Evolutionary conservation across 2,329 filamentous ascomycete genomes (phyloP).

Genomic region (Catunica adiposa): DNA sequence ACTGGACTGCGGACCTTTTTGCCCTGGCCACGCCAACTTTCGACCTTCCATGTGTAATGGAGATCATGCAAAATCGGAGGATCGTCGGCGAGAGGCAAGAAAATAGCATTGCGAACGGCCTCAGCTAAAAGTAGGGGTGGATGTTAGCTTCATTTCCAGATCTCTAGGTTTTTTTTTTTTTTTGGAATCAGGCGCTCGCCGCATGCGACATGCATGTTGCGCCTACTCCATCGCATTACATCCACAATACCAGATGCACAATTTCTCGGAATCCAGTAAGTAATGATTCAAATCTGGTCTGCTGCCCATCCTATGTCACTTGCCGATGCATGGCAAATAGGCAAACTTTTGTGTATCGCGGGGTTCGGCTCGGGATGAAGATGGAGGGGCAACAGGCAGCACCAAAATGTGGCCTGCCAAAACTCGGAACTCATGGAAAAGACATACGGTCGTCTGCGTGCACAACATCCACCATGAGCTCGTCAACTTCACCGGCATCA

Average conservation of each 20-base stretch:
- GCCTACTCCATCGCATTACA: too few relatives aligned
- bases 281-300: too few relatives aligned
- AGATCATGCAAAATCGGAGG: constrained; percentile 64
- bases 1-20: constrained; percentile 76
- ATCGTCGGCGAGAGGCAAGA: constrained; percentile 57
- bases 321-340: too few relatives aligned
- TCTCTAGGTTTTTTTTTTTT: not conserved
- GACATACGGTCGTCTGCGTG: constrained; percentile 13
- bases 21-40: constrained; percentile 58
- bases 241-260: too few relatives aligned
- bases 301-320: too few relatives aligned
- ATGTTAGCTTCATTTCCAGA: not conserved
- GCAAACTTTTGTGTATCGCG: not conserved
- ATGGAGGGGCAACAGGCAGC: not conserved
- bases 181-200: not conserved
- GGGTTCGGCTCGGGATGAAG: not conserved
- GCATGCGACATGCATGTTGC: not conserved
- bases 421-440: not conserved
- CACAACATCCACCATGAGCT: constrained; percentile 8
- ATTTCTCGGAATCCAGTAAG: too few relatives aligned
- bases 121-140: constrained; percentile 39
- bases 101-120: constrained; percentile 66
- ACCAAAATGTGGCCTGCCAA: too few relatives aligned
- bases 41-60: constrained; percentile 72
- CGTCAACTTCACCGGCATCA: constrained; percentile 7